These are phyloP conservation scores for Lepidium africanum DNA, from an alignment of 345 rosid species.

Conservation along the genomic window DNA sequence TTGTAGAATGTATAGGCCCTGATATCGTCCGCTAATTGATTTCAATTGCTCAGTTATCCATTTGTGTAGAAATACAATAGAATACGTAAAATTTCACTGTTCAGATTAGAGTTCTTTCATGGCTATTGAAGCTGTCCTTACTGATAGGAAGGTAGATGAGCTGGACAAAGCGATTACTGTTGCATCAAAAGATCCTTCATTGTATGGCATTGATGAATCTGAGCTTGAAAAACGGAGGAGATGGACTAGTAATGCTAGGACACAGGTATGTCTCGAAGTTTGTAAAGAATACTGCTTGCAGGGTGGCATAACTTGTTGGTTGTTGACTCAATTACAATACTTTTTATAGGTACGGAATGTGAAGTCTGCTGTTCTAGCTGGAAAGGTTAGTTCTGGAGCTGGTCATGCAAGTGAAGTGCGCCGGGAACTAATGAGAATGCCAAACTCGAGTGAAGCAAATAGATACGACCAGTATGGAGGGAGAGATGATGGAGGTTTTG, in stretches of 20 bases:
- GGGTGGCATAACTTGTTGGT: not conserved
- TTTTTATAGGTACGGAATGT: constrained; percentile 60
- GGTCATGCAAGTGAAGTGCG: constrained; percentile 54
- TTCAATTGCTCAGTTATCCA: not conserved
- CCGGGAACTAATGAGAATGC: constrained; percentile 79
- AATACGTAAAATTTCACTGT: not conserved
- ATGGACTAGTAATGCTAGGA: constrained; percentile 83
- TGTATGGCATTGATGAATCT: constrained; percentile 72
- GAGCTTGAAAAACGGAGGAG: constrained; percentile 90
- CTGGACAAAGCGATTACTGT: constrained; percentile 85
- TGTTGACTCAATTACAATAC: constrained; percentile 9
- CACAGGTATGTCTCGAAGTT: constrained; percentile 43
- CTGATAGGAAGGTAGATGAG: constrained; percentile 95
- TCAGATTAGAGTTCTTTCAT: constrained; percentile 14
- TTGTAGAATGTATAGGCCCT: not conserved
- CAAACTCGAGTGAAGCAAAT: constrained; percentile 48
- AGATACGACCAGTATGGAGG: constrained; percentile 49
- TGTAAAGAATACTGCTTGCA: not conserved
- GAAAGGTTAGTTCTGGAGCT: constrained; percentile 48
- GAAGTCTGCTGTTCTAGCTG: constrained; percentile 61
- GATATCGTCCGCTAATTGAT: not conserved
- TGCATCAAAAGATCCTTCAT: constrained; percentile 84
- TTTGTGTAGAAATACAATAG: not conserved
- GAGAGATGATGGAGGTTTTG: constrained; percentile 62
- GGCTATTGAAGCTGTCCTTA: constrained; percentile 42